Evolutionary conservation across 108 stramenopile species (phyloP), one percentile per base, ranked within the genome.

Genomic region (Fistulifera solaris): DNA sequence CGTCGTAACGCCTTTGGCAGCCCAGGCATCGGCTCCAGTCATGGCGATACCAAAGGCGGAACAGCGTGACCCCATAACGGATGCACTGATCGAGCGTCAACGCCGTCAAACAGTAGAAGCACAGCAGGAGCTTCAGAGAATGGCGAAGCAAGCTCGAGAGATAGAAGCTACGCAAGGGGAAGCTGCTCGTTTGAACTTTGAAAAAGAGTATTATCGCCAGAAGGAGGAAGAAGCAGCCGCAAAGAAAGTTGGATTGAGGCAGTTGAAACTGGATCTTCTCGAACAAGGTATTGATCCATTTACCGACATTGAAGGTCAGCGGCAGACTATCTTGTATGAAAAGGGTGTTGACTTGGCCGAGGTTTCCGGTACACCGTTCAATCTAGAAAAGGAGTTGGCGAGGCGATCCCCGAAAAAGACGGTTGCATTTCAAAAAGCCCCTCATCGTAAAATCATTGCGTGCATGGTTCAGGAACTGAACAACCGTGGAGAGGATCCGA

Each of bases 381-480:
- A 83, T 56, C 55, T 82, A 19, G 75, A 78, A 57, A 74, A 72
- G 61, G 46, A 66, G 52, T 61, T 63, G 18, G 43, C 56, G 54
- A 23, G 52, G 23, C 40, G 31, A 38, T 25, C 58, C 21, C 53
- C 67, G 14, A 22, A 67, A 43, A 21, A 66, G 48, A 58, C 35
- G 26, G 62, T 53, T 54, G 46, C 49, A 10, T 48, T 48, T 40
- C 52, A 56, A 50, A 67, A 71, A 54, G 47, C 52, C 27, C 56
- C 67, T 15, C 68, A 87, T 46, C 64, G 86, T 39, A 72, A 72
- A 62, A 78, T 87, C 54, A 72, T 89, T 40, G 65, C 64, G 45
- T 63, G 64, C 58, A 83, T 82, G 64, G 87, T 83, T 5, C 62
- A 79, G 27, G 87, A 89, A 55, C 48, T 82, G 45, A 77, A 76